Conservation (phyloP, 371 early-diverging fungal genomes). For the Mortierella sp. region DNA sequence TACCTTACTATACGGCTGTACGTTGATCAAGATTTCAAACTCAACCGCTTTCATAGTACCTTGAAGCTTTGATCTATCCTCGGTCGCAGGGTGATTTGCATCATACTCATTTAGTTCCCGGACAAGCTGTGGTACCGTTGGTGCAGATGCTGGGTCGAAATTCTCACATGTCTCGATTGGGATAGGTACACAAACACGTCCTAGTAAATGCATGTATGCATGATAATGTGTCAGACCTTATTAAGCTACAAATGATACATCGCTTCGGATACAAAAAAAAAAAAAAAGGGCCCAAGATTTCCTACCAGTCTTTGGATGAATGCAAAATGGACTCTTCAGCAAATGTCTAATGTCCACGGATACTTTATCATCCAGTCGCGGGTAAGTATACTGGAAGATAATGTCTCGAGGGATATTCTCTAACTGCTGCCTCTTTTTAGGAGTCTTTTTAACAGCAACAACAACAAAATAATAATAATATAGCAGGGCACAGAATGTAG, state of each 20-base stretch:
- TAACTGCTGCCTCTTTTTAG: conserved; percentile 24
- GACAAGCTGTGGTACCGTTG: conserved; percentile 76
- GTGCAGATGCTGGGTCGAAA: conserved; percentile 87
- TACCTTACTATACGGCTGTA: neutral
- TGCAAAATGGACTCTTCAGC: conserved; percentile 99
- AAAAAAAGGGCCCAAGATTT: neutral
- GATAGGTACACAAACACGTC: conserved; percentile 94
- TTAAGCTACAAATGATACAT: neutral
- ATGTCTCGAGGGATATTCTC: conserved; percentile 71
- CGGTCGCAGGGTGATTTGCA: conserved; percentile 22
- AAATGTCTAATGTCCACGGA: conserved; percentile 95
- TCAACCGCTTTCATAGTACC: conserved; percentile 33
- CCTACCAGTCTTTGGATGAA: conserved; percentile 96
- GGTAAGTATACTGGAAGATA: conserved; percentile 90
- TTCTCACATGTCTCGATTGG: conserved; percentile 76
- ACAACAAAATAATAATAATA: neutral
- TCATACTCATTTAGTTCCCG: conserved; percentile 68
- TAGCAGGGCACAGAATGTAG: neutral
- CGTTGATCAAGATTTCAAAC: neutral
- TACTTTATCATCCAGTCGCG: conserved; percentile 97
- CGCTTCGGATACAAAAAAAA: neutral
- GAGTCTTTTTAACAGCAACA: neutral
- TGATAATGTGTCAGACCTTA: neutral
- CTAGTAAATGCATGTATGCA: conserved; percentile 49
- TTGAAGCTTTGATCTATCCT: conserved; percentile 53